Base-by-base conservation (phyloP, 2,329 filamentous ascomycete species). In the Xylaria sp. region DNA sequence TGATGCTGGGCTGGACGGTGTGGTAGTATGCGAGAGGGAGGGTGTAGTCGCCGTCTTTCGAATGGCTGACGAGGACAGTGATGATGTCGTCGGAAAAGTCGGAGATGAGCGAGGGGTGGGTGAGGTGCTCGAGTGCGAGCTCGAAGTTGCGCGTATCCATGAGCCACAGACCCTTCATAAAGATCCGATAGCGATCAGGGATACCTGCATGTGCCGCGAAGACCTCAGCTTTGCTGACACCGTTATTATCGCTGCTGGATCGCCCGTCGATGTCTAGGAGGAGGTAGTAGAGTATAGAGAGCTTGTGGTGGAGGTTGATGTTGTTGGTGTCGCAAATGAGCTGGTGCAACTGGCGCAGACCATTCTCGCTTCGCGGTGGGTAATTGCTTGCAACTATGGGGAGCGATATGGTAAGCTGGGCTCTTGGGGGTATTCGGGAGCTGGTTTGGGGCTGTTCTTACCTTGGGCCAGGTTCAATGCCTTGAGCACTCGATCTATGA, bases 61-160 rank as follows among this genome's bases (percentile, higher is more conserved):
- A 84, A 71, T 89, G 85, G 45, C 86, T 85, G 60, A 93, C 88
- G 4, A 96, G 86, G 4, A 86, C 85, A 30, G 86, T 86, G 72
- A 96, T 85, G 61, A 97, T 94, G 69, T 97, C 92, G 80, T 96
- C 93, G 65, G 92, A 87, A 75, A 96, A 97, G 62, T 93, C 93
- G 42, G 92, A 90, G 21, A 91, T 89, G 4, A 97, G 85, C 1
- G 91, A 93, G 0, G 93, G 93, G 74, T 96, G 91, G 3, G 92
- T 90, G 14, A 97, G 86, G 77, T 91, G 89, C 73, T 93, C 89
- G 32, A 97, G 84, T 2, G 93, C 92, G 71, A 83, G 81, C 86
- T 85, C 82, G 75, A 93, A 94, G 65, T 93, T 85, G 53, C 89
- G 82, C 51, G 88, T 86, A 76, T 97, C 93, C 78, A 97, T 83